Conservation (phyloP, 306 rosid genomes). For the Begonia peltatifolia region DNA sequence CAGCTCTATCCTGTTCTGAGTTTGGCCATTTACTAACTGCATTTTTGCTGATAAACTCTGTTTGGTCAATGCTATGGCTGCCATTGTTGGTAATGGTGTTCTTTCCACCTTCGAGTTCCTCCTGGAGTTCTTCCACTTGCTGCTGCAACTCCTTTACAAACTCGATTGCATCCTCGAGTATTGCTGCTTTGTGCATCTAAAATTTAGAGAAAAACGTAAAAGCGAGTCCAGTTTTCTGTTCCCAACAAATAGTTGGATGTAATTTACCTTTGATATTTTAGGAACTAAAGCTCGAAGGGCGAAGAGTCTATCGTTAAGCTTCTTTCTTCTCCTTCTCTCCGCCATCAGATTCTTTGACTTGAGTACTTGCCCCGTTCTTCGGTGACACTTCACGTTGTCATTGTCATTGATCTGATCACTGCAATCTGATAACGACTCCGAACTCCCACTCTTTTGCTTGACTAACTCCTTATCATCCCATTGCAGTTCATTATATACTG, state of each 20-base stretch:
- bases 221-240: not conserved
- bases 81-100: conserved; percentile 17
- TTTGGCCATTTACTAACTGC: conserved; percentile 15
- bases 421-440: conserved; percentile 72
- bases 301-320: conserved; percentile 76
- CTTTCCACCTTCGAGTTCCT: conserved; percentile 47
- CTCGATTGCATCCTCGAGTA: conserved; percentile 86
- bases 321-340: conserved; percentile 90
- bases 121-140: conserved; percentile 69
- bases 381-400: conserved; percentile 49
- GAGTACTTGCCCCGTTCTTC: conserved; percentile 57
- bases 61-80: conserved; percentile 19
- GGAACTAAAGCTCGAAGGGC: conserved; percentile 85
- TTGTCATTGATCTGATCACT: conserved; percentile 77
- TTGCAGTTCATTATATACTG: conserved; percentile 34
- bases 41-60: conserved; percentile 20
- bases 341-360: conserved; percentile 77
- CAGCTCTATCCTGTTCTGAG: conserved; percentile 22
- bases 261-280: conserved; percentile 54
- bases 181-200: conserved; percentile 74
- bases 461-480: conserved; percentile 35
- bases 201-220: conserved; percentile 1
- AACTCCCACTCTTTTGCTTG: conserved; percentile 34
- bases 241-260: not conserved
- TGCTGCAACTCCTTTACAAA: conserved; percentile 62